Evolutionary conservation across 2,329 filamentous ascomycete species (phyloP), one percentile per base, ranked within the genome.

Genomic region (Colletotrichum graminicola): DNA sequence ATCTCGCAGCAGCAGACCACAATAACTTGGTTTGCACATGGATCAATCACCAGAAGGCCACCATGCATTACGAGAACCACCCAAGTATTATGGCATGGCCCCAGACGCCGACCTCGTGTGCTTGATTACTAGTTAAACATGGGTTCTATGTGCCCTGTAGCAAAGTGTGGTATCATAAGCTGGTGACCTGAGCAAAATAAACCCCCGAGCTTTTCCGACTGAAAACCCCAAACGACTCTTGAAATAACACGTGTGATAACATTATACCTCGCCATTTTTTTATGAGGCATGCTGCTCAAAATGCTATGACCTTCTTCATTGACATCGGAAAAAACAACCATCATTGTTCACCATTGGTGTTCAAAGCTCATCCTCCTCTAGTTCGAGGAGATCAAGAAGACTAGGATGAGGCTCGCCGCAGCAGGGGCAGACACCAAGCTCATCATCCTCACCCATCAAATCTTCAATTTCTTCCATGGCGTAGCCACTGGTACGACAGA

Each of bases 401-500:
- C 77, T 76, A 62, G 80, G 78, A 67, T 83, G 82, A 47, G 76
- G 76, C 72, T 82, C 80, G 67, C 82, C 82, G 62, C 82, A 83
- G 74, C 81, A 83, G 41, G 82, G 81, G 67, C 82, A 84, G 52
- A 80, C 71, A 34, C 78, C 79, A 62, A 66, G 36, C 47, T 62
- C 63, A 23, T 73, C 69, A 3, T 82, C 80, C 16, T 82, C 81
- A 54, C 79, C 78, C 23, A 76, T 78, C 59, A 80, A 77, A 70
- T 77, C 79, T 12, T 81, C 80, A 47, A 65, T 26, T 7, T 70
- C 62, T 29, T 72, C 72, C 59, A 73, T 66, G 16, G 74, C 64
- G 67, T 82, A 81, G 34, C 82, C 82, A 39, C 76, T 82, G 60
- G 74, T 77, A 41, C 82, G 78, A 61, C 79, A 83, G 73, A 88